Conservation (phyloP, 2,329 filamentous ascomycete genomes). For the Ophiostoma fasciatum region DNA sequence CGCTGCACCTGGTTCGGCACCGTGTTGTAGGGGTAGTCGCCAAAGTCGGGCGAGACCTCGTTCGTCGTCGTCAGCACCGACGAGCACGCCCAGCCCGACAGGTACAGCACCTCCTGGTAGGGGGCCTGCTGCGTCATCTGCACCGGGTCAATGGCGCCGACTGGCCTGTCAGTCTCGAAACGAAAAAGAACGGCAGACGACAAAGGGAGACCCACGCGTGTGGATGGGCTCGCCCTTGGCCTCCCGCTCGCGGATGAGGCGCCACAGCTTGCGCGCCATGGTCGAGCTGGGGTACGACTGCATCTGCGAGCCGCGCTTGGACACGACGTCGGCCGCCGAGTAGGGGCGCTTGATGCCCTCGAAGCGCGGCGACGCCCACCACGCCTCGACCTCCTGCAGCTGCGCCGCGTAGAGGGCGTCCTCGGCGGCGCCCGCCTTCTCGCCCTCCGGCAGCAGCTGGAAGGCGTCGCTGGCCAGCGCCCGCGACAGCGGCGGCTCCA, state of each 20-base stretch:
- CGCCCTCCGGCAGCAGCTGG: conserved; percentile 63
- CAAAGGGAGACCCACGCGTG: conserved; percentile 74
- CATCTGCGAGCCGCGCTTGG: conserved; percentile 76
- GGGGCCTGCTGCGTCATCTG: conserved; percentile 98
- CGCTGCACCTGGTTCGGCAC: conserved; percentile 97
- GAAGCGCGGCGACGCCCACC: conserved; percentile 80
- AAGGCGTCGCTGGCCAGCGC: conserved; percentile 60
- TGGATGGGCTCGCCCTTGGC: conserved; percentile 78
- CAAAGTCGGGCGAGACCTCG: conserved; percentile 94
- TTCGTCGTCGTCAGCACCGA: conserved; percentile 86
- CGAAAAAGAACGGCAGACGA: neutral
- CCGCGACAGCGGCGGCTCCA: conserved; percentile 46
- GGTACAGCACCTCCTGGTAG: conserved; percentile 89
- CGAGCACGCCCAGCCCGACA: conserved; percentile 96
- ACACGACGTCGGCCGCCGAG: conserved; percentile 77
- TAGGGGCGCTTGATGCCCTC: conserved; percentile 87
- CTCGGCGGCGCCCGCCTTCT: conserved; percentile 68
- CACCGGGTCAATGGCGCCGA: conserved; percentile 96
- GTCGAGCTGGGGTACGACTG: conserved; percentile 84
- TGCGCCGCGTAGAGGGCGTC: conserved; percentile 76
- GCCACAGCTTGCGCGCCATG: conserved; percentile 91
- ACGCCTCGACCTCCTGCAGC: conserved; percentile 69
- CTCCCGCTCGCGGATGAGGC: conserved; percentile 64
- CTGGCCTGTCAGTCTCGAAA: conserved; percentile 24
- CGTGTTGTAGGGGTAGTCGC: conserved; percentile 97